Percentiles rank a stretch among this genome's conserved stretches.
Evolutionary conservation across 2,329 filamentous ascomycete genomes (phyloP).

Genomic region (Lasiodiplodia gonubiensis): DNA sequence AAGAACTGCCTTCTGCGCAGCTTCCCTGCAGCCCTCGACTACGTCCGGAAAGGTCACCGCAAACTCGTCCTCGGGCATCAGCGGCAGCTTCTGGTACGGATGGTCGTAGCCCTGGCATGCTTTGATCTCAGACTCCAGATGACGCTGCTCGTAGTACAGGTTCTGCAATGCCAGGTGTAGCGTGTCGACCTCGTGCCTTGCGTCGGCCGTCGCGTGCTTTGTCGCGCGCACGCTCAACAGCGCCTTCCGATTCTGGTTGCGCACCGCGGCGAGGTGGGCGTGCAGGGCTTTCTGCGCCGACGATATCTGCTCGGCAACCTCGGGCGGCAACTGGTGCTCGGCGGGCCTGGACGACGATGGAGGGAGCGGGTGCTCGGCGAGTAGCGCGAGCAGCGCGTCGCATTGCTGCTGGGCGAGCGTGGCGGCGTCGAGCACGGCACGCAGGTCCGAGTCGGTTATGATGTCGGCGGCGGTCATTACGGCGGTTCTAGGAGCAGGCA

Average conservation of each 20-base stretch:
- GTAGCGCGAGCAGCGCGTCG: constrained; percentile 62
- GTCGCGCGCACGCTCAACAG: constrained; percentile 82
- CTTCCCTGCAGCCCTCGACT: constrained; percentile 44
- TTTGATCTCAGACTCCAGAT: constrained; percentile 85
- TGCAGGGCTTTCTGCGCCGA: constrained; percentile 81
- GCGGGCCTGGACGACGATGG: constrained; percentile 37
- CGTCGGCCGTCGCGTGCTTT: constrained; percentile 84
- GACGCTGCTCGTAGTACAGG: constrained; percentile 92
- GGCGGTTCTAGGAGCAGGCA: neutral
- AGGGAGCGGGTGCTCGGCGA: constrained; percentile 52
- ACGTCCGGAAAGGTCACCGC: constrained; percentile 72
- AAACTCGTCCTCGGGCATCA: constrained; percentile 85
- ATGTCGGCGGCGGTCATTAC: constrained; percentile 42
- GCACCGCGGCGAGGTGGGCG: constrained; percentile 63
- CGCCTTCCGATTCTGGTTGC: constrained; percentile 81
- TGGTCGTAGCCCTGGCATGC: constrained; percentile 96
- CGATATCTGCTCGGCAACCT: constrained; percentile 64
- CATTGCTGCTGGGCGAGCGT: constrained; percentile 75
- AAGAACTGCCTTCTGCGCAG: constrained; percentile 38
- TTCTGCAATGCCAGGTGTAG: constrained; percentile 94
- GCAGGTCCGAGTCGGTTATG: constrained; percentile 69
- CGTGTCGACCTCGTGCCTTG: constrained; percentile 86
- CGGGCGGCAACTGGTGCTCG: constrained; percentile 52
- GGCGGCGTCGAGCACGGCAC: constrained; percentile 73
- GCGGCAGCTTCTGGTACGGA: constrained; percentile 82